phyloP scores from a whole-genome alignment of 192 early-diverging fungal species.

The Entomortierella lignicola region DNA sequence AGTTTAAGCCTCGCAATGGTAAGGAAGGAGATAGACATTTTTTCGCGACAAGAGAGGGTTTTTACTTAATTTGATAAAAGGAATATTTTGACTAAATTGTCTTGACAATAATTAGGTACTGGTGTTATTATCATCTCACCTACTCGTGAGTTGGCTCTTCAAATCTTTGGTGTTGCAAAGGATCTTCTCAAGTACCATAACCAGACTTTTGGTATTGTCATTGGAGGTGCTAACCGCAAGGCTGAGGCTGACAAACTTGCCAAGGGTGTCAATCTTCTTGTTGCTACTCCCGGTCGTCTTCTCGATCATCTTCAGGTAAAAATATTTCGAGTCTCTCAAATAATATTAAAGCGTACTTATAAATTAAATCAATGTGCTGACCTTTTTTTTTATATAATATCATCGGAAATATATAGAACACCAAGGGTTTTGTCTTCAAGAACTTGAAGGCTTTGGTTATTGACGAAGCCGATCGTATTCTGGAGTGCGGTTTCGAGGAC shows the following conservation, averaged over 20 bases:
- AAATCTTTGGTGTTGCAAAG: conserved; percentile 98
- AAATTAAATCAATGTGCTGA: no score
- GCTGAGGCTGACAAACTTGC: conserved; percentile 95
- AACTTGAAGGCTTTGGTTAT: conserved; percentile 94
- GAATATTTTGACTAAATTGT: neutral
- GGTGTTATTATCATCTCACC: conserved; percentile 96
- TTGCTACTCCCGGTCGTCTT: conserved; percentile 96
- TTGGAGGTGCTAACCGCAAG: conserved; percentile 97
- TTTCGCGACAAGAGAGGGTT: no score
- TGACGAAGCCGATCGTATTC: conserved; percentile 98
- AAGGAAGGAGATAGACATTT: conserved; percentile 1
- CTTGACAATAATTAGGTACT: conserved; percentile 68
- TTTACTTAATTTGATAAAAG: neutral
- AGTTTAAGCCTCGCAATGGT: conserved; percentile 98
- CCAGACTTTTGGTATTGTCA: conserved; percentile 98
- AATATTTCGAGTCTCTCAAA: neutral
- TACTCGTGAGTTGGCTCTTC: conserved; percentile 97
- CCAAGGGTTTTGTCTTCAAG: conserved; percentile 94
- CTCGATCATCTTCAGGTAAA: conserved; percentile 96
- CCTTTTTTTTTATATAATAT: no score
- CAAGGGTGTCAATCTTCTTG: conserved; percentile 96
- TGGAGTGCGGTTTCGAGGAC: conserved; percentile 98
- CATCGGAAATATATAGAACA: conserved; percentile 84
- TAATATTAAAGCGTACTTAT: no score
- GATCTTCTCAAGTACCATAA: conserved; percentile 94